A percentile compares a stretch with the other conserved stretches of the same genome.
Conservation (phyloP, 495 filamentous ascomycete genomes). For the Alectoria sarmentosa region DNA sequence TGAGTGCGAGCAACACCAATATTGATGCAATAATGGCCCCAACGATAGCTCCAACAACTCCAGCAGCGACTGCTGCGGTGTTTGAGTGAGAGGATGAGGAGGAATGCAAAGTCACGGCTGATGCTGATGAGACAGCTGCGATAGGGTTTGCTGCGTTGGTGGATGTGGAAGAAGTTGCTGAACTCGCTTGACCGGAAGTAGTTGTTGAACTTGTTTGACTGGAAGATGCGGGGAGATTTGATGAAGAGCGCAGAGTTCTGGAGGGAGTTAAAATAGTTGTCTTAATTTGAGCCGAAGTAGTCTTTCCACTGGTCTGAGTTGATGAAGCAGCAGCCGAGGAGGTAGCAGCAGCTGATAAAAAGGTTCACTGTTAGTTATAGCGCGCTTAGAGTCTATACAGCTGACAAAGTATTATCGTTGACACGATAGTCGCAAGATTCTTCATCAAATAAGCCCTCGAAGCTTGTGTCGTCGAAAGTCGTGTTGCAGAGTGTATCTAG, state of each 20-base stretch:
- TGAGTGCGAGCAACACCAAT: background rate
- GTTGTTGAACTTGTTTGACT: background rate
- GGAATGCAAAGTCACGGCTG: background rate
- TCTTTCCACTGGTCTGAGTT: background rate
- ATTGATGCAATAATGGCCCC: conserved; percentile 14
- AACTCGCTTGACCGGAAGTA: background rate
- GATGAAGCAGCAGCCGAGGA: background rate
- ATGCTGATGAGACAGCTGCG: background rate
- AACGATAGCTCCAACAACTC: conserved; percentile 15
- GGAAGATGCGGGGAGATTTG: background rate
- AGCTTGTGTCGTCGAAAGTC: background rate
- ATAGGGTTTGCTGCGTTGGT: background rate
- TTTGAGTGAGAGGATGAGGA: background rate
- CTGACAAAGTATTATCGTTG: background rate
- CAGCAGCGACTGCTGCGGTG: conserved; percentile 12
- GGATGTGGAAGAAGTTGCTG: background rate
- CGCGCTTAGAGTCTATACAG: background rate
- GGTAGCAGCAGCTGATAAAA: no score
- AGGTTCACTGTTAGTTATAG: background rate
- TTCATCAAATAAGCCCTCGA: background rate
- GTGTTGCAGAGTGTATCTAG: background rate
- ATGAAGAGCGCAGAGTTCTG: background rate
- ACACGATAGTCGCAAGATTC: background rate
- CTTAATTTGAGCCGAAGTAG: background rate
- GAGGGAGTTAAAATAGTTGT: background rate